Conservation (phyloP, 148 eudicot species). For the Amaranthus hypochondriacus region DNA sequence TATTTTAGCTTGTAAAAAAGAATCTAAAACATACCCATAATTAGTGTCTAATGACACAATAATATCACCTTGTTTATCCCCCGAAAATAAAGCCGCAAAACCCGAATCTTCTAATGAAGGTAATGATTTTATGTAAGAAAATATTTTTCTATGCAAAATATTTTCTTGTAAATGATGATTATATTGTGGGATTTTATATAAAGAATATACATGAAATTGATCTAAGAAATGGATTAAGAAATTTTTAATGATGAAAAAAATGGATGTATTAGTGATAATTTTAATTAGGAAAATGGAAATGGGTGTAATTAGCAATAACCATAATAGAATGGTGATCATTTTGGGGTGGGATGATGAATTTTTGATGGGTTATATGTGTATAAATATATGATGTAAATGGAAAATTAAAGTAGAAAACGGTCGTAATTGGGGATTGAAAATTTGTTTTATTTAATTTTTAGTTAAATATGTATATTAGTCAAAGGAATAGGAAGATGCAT, state of each 20-base stretch:
- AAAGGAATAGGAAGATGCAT: slow-evolving; percentile 15
- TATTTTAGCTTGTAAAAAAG: slow-evolving; percentile 39
- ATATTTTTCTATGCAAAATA: slow-evolving; percentile 38
- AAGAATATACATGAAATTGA: slow-evolving; percentile 33
- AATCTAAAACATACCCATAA: slow-evolving; percentile 32
- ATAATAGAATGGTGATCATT: slow-evolving; percentile 12
- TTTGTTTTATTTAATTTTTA: too few relatives aligned
- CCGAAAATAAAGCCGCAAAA: slow-evolving; percentile 46
- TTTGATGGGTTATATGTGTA: neutral
- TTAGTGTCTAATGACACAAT: slow-evolving; percentile 39
- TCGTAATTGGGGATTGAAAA: neutral
- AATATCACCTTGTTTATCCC: slow-evolving; percentile 49
- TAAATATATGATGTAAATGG: neutral
- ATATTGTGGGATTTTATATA: slow-evolving; percentile 54
- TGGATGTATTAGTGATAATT: slow-evolving; percentile 33
- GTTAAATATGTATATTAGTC: slow-evolving; percentile 3
- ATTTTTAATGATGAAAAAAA: slow-evolving; percentile 21
- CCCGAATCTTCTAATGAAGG: slow-evolving; percentile 54
- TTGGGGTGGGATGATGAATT: neutral
- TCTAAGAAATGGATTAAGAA: slow-evolving; percentile 27
- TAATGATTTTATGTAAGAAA: slow-evolving; percentile 46
- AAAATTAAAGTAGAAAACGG: neutral
- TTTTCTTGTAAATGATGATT: slow-evolving; percentile 53
- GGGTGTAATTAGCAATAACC: slow-evolving; percentile 14
- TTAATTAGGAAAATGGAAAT: slow-evolving; percentile 14